Evolutionary conservation across 2,329 filamentous ascomycete species (phyloP), one percentile per base, ranked within the genome.

Genomic region (Parastagonospora nodorum): DNA sequence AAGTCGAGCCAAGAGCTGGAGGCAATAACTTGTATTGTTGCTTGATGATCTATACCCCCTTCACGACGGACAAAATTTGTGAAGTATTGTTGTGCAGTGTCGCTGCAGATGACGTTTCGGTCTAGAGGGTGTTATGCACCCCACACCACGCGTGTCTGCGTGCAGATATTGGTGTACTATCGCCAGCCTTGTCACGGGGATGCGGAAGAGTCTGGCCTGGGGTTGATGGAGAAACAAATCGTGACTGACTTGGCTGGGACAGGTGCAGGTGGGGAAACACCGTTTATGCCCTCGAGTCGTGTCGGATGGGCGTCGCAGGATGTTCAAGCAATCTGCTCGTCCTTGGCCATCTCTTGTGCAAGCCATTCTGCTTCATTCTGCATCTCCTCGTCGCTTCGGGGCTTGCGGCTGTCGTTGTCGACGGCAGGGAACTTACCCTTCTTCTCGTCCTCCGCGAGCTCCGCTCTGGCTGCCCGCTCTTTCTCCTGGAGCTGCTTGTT

Each of bases 311-410:
- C 30, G 30, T 32, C n/a, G 30, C n/a, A 32, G 9, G 10, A n/a
- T n/a, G n/a, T 32, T 10, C 30, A 32, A n/a, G 30, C 30, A n/a
- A 15, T 28, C 28, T 46, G 35, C 5, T 60, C 58, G 15, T 80
- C 77, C 55, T 73, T 79, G 55, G 74, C 76, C 72, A 84, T 81
- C 72, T 83, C 79, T 40, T 68, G 67, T 49, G 82, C 83, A 64
- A 92, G 85, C 77, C 82, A 78, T 60, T 82, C 79, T 8, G 92
- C 92, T 79, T 97, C 93, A 8, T 79, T 80, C 55, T 80, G 78
- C 93, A 97, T 97, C 66, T 90, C 89, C 62, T 86, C 86, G 71
- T 83, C 81, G 16, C 76, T 82, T 71, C 92, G 83, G 6, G 89
- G 80, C 71, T 80, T 78, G 61, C 92, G 69, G 46, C 75, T 82